Evolutionary conservation across 192 early-diverging fungal species (phyloP).

Genomic region (Globomyces pollinis-pini): DNA sequence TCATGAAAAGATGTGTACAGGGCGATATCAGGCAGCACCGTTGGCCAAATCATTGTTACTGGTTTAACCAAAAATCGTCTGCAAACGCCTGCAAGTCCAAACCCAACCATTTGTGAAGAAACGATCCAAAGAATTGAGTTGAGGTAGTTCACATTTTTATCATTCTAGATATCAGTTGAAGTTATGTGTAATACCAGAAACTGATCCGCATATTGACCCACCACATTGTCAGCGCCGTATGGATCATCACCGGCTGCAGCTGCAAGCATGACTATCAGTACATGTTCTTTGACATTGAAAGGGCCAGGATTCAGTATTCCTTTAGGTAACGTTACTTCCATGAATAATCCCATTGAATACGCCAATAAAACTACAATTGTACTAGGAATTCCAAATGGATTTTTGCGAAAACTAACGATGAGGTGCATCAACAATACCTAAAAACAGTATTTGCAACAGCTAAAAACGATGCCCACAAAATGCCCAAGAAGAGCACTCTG

Average conservation of each 20-base stretch:
- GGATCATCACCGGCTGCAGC: constrained; percentile 55
- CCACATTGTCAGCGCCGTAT: constrained; percentile 46
- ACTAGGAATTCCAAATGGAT: constrained; percentile 59
- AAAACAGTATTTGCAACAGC: not conserved
- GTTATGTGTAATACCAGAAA: too few relatives aligned
- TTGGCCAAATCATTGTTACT: constrained; percentile 79
- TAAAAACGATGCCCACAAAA: constrained; percentile 7
- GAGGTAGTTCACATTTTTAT: not conserved
- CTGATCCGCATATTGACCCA: constrained; percentile 14
- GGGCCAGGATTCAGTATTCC: constrained; percentile 70
- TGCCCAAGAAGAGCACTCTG: constrained; percentile 20
- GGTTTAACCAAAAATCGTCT: constrained; percentile 76
- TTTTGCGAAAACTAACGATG: constrained; percentile 62
- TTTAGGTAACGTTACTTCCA: constrained; percentile 56
- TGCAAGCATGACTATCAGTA: constrained; percentile 71
- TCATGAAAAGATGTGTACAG: constrained; percentile 75
- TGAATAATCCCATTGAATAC: constrained; percentile 63
- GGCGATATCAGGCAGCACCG: constrained; percentile 64
- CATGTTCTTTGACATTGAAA: constrained; percentile 86
- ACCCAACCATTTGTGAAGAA: constrained; percentile 60
- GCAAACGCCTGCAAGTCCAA: constrained; percentile 58
- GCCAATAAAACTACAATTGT: constrained; percentile 68
- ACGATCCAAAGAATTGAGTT: constrained; percentile 17
- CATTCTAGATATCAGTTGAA: too few relatives aligned
- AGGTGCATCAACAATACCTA: not conserved